Evolutionary conservation across 2,329 filamentous ascomycete genomes (phyloP), one percentile per base, ranked within the genome.

Genomic region (Fusarium udum): DNA sequence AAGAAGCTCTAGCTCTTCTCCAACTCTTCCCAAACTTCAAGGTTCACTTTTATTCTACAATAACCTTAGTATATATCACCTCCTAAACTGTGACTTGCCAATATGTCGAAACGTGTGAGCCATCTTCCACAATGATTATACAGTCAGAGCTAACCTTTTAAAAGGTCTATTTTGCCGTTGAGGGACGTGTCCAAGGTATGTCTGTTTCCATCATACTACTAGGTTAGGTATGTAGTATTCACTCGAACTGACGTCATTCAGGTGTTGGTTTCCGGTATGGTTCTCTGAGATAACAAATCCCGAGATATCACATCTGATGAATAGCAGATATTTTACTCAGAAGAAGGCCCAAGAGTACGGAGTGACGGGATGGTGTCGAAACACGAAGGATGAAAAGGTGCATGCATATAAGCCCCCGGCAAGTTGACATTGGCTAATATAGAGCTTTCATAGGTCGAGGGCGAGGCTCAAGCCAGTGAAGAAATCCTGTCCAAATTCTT

Each of bases 381-480:
- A 92, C 77, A 89, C 87, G 0, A 76, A 83, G 4, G 84, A 88
- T 66, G 86, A 87, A 71, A 90, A 89, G 82, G 89, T 87, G 73
- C 46, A 75, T 87, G 73, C 46, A 75, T 57, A 42, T 20, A 32
- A 45, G 16, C 31, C 36, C 26, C 36, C 4, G 4, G 7, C 15
- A 40, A 42, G 16, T 22, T 52, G 42, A 20, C 22, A 20, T 36
- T 22, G 6, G 48, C 49, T 72, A 34, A 72, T 43, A n/a, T 40
- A 40, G 34, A 28, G 16, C 20, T 22, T 16, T 59, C 82, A 77
- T 52, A 97, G 94, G 95, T 98, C 52, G 90, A 94, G 79, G 95
- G 95, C 32, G 95, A 98, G 83, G 95, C 92, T 10, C 95, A 98
- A 80, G 95, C 94, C 36, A 86, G 88, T 4, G 86, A 91, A 3